phyloP scores from a whole-genome alignment of 352 stramenopile genomes.

The Globisporangium carolinianum region DNA sequence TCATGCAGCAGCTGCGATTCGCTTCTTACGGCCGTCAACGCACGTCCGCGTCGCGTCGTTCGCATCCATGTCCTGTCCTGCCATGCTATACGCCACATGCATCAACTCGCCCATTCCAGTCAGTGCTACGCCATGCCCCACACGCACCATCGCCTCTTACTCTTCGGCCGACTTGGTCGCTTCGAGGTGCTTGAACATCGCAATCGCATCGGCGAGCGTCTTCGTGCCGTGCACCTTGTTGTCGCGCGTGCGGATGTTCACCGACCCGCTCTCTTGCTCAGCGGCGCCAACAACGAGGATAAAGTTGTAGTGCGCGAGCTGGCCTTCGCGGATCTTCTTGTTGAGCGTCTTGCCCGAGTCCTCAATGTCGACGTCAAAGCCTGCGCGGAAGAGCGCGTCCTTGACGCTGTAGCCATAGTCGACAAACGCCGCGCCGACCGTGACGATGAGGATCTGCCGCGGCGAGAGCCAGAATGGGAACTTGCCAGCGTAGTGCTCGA shows the following conservation, averaged over 20 bases:
- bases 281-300: slow-evolving; percentile 79
- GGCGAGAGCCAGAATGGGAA: slow-evolving; percentile 94
- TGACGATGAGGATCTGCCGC: slow-evolving; percentile 66
- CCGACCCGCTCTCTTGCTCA: slow-evolving; percentile 37
- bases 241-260: slow-evolving; percentile 79
- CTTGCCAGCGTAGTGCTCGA: slow-evolving; percentile 94
- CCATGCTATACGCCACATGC: too few relatives aligned
- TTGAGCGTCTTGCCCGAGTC: slow-evolving; percentile 77
- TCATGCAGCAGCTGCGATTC: too few relatives aligned
- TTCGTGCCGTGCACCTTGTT: slow-evolving; percentile 73
- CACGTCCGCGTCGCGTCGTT: too few relatives aligned
- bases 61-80: too few relatives aligned
- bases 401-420: slow-evolving; percentile 94
- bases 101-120: neutral
- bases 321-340: slow-evolving; percentile 71
- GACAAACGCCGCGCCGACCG: slow-evolving; percentile 90
- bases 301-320: slow-evolving; percentile 80
- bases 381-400: slow-evolving; percentile 86
- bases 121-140: too few relatives aligned
- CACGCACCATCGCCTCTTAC: slow-evolving; percentile 17
- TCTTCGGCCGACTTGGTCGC: slow-evolving; percentile 59
- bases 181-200: slow-evolving; percentile 87
- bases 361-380: slow-evolving; percentile 78
- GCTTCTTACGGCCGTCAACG: too few relatives aligned
- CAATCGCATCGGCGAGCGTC: slow-evolving; percentile 89